Evolutionary conservation across 345 rosid species (phyloP).

Genomic region (Laguncularia racemosa): DNA sequence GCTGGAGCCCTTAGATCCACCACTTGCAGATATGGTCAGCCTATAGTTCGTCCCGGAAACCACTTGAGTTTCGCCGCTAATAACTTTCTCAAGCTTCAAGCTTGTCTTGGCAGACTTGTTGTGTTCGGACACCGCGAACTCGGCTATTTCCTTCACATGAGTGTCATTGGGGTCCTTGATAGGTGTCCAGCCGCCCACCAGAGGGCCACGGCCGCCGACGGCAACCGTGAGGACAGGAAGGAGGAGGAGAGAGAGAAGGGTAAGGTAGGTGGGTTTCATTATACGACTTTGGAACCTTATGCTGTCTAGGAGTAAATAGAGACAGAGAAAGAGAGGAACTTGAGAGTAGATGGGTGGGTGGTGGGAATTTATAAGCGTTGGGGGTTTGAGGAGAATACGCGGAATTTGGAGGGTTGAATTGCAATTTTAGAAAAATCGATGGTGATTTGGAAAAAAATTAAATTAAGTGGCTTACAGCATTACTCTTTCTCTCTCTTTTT

Average conservation of each 20-base stretch:
- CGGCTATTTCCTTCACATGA: conserved; percentile 38
- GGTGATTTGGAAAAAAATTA: no score
- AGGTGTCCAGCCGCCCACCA: conserved; percentile 43
- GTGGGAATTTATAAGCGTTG: no score
- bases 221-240: conserved; percentile 7
- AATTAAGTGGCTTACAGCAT: no score
- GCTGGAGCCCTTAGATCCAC: conserved; percentile 2
- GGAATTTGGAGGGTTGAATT: no score
- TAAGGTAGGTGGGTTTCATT: not conserved
- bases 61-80: conserved; percentile 42
- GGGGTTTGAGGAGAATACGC: no score
- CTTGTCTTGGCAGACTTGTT: conserved; percentile 6
- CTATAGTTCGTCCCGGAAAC: conserved; percentile 46
- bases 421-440: no score
- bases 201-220: not conserved
- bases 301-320: no score
- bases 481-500: no score
- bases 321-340: no score
- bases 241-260: conserved; percentile 8
- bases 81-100: conserved; percentile 25
- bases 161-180: conserved; percentile 30
- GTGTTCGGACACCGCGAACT: conserved; percentile 41
- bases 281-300: not conserved
- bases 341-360: no score
- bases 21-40: conserved; percentile 22